These are phyloP conservation scores for Serendipita vermifera DNA, from an alignment of 768 basidiomycete genomes.

Conservation along the genomic window DNA sequence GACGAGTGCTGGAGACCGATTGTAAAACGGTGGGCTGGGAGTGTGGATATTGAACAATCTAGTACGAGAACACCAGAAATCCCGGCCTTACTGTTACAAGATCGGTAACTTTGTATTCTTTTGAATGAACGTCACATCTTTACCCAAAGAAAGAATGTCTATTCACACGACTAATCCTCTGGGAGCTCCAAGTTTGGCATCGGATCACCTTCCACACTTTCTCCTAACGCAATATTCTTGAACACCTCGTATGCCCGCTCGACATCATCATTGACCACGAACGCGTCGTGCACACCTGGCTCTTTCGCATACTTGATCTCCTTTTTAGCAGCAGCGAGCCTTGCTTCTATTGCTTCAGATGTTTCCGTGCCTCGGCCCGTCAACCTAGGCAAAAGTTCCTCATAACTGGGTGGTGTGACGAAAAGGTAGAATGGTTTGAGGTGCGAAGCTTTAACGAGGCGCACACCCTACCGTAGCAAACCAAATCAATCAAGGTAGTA, in stretches of 20 bases:
- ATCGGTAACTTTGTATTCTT: not conserved
- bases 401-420: slow-evolving; percentile 74
- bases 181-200: slow-evolving; percentile 38
- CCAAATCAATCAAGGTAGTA: not conserved
- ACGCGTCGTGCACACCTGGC: slow-evolving; percentile 57
- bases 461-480: slow-evolving; percentile 54
- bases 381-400: slow-evolving; percentile 56
- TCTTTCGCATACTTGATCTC: slow-evolving; percentile 80
- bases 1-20: slow-evolving; percentile 3
- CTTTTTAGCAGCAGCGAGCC: slow-evolving; percentile 60
- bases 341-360: slow-evolving; percentile 53
- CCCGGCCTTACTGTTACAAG: not conserved
- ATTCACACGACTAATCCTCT: slow-evolving; percentile 1
- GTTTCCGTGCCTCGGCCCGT: slow-evolving; percentile 74
- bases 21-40: not conserved
- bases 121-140: not conserved
- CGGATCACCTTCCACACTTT: slow-evolving; percentile 42
- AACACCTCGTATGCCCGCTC: slow-evolving; percentile 72
- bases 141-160: not conserved
- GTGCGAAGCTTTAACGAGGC: slow-evolving; percentile 64
- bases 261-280: slow-evolving; percentile 84
- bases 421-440: slow-evolving; percentile 84
- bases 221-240: slow-evolving; percentile 61
- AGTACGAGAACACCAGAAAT: not conserved
- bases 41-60: not conserved